These are phyloP conservation scores for Phlebopus sp. DNA, from an alignment of 1,284 basidiomycete genomes.

Conservation along the genomic window DNA sequence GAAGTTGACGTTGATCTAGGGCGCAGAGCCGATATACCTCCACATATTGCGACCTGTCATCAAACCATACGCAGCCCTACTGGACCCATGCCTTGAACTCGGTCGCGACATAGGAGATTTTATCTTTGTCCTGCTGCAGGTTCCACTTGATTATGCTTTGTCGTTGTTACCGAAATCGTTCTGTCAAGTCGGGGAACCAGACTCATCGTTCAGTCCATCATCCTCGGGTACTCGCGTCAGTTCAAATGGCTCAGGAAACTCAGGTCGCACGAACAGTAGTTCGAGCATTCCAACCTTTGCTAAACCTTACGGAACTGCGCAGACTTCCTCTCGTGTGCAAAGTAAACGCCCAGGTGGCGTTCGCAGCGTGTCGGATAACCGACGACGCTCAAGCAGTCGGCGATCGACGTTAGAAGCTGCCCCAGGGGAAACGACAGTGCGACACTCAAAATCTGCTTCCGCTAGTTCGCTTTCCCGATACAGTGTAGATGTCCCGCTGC, in stretches of 20 bases:
- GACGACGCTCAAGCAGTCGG: constrained; percentile 2
- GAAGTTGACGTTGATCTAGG: constrained; percentile 41
- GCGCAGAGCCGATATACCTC: constrained; percentile 75
- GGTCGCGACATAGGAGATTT: constrained; percentile 63
- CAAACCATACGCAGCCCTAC: constrained; percentile 60
- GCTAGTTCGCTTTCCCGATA: constrained; percentile 27
- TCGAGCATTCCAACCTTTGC: constrained; percentile 13
- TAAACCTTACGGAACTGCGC: constrained; percentile 6
- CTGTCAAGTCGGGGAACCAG: constrained; percentile 12
- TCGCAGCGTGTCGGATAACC: constrained; percentile 22
- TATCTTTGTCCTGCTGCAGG: constrained; percentile 49
- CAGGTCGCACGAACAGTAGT: constrained; percentile 7
- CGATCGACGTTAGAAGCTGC: constrained; percentile 3
- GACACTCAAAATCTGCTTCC: constrained; percentile 17
- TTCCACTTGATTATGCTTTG: constrained; percentile 49
- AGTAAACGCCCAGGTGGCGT: constrained; percentile 8
- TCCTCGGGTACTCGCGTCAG: constrained; percentile 5
- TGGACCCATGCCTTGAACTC: constrained; percentile 61
- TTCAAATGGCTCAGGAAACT: constrained; percentile 4
- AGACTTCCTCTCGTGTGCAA: constrained; percentile 9
- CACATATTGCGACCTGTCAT: constrained; percentile 69
- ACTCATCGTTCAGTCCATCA: constrained; percentile 12
- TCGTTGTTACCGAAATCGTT: constrained; percentile 40
- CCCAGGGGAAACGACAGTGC: constrained; percentile 7
- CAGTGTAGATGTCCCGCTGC: constrained; percentile 18